phyloP scores from a whole-genome alignment of 192 early-diverging fungal genomes.

The Entomortierella lignicola region DNA sequence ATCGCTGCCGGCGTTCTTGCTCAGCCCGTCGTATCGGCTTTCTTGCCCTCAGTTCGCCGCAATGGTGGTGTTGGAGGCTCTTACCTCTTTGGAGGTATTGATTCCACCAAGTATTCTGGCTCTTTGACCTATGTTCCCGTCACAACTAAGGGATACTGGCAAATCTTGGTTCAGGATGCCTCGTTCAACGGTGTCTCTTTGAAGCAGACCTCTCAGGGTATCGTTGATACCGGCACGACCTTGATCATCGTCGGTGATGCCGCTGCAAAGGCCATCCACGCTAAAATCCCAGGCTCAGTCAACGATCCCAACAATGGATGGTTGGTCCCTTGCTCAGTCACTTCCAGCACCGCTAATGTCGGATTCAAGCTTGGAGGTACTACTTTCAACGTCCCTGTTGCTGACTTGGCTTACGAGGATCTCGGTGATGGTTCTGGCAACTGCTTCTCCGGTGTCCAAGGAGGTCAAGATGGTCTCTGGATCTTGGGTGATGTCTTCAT shows the following conservation, averaged over 20 bases:
- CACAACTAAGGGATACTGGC: slow-evolving; percentile 67
- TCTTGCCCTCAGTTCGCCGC: slow-evolving; percentile 61
- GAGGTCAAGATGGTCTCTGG: slow-evolving; percentile 39
- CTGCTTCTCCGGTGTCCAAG: slow-evolving; percentile 51
- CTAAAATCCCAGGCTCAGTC: slow-evolving; percentile 18
- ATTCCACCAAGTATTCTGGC: slow-evolving; percentile 60
- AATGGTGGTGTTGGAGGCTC: slow-evolving; percentile 57
- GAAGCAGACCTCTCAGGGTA: slow-evolving; percentile 52
- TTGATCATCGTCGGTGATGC: slow-evolving; percentile 67
- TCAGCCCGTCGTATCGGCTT: slow-evolving; percentile 72
- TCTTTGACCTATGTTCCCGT: slow-evolving; percentile 68
- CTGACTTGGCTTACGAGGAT: slow-evolving; percentile 51
- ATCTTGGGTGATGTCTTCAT: slow-evolving; percentile 79
- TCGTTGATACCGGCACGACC: slow-evolving; percentile 76
- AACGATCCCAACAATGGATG: slow-evolving; percentile 40
- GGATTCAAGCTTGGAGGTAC: slow-evolving; percentile 51
- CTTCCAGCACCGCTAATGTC: slow-evolving; percentile 32
- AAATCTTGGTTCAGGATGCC: slow-evolving; percentile 63
- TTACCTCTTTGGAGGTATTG: slow-evolving; percentile 68
- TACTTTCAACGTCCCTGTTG: slow-evolving; percentile 52
- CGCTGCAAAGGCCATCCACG: slow-evolving; percentile 65
- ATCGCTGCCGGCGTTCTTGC: slow-evolving; percentile 63
- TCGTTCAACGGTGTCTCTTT: slow-evolving; percentile 53
- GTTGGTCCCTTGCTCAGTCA: slow-evolving; percentile 35
- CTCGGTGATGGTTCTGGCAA: slow-evolving; percentile 22